Evolutionary conservation across 2,329 filamentous ascomycete genomes (phyloP).

Genomic region (Periglandula ipomoeae): DNA sequence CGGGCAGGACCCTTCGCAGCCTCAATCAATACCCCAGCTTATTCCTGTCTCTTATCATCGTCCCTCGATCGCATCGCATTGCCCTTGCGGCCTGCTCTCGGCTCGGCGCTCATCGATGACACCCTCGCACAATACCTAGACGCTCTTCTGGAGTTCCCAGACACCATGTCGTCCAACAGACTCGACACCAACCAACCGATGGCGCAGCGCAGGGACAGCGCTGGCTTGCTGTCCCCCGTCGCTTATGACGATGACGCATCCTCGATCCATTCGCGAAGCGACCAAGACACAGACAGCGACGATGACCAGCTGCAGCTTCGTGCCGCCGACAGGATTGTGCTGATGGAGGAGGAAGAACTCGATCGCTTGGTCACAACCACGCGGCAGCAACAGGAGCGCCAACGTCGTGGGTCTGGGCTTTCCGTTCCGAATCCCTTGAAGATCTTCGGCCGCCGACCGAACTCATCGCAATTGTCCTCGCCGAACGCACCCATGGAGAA

Average conservation of each 20-base stretch:
- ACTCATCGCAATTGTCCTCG: constrained; percentile 24
- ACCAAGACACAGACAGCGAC: constrained; percentile 68
- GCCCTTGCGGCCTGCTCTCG: background rate
- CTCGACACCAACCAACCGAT: constrained; percentile 15
- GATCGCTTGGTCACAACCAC: constrained; percentile 49
- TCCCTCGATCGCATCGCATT: background rate
- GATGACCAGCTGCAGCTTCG: constrained; percentile 60
- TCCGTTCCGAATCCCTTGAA: constrained; percentile 41
- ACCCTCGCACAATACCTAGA: background rate
- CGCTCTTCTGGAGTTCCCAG: background rate
- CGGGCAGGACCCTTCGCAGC: too few species aligned
- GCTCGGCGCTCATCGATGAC: background rate
- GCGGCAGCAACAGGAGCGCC: constrained; percentile 38
- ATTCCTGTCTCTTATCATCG: too few species aligned
- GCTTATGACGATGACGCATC: constrained; percentile 61
- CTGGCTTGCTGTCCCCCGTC: constrained; percentile 51
- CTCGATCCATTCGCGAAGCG: constrained; percentile 56
- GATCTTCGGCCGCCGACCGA: constrained; percentile 29
- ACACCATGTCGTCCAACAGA: constrained; percentile 12
- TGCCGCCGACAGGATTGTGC: constrained; percentile 58
- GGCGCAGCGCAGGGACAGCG: constrained; percentile 19
- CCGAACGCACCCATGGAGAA: constrained; percentile 39
- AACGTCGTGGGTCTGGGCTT: constrained; percentile 40
- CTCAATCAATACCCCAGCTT: too few species aligned
- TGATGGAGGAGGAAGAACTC: constrained; percentile 68